phyloP scores from a whole-genome alignment of 2,329 filamentous ascomycete species.

The Pseudogymnoascus sp. region DNA sequence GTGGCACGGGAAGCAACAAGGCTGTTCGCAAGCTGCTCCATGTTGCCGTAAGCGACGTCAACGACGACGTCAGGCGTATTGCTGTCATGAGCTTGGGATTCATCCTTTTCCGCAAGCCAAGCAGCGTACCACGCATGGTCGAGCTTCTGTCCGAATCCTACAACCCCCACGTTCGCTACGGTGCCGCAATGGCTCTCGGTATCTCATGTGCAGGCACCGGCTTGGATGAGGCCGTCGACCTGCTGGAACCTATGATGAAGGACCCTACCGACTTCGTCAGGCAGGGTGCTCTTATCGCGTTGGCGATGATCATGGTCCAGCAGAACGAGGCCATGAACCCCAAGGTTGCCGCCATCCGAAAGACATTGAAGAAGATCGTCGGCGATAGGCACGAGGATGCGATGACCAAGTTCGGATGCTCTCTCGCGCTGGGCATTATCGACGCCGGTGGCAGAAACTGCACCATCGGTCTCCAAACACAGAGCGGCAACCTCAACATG shows the following conservation, averaged over 20 bases:
- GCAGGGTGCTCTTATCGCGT: slow-evolving; percentile 86
- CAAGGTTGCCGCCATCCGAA: slow-evolving; percentile 83
- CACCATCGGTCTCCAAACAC: slow-evolving; percentile 94
- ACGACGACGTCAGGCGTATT: slow-evolving; percentile 90
- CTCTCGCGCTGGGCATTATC: slow-evolving; percentile 90
- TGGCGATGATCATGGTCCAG: slow-evolving; percentile 99
- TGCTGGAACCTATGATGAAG: slow-evolving; percentile 98
- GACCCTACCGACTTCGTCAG: slow-evolving; percentile 97
- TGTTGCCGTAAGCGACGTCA: slow-evolving; percentile 94
- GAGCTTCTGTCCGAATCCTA: slow-evolving; percentile 97
- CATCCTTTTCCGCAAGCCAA: slow-evolving; percentile 95
- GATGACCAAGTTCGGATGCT: slow-evolving; percentile 97
- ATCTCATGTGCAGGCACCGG: slow-evolving; percentile 97
- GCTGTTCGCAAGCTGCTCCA: slow-evolving; percentile 93
- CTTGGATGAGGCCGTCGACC: slow-evolving; percentile 88
- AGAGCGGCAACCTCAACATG: slow-evolving; percentile 98
- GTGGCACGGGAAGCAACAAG: slow-evolving; percentile 96
- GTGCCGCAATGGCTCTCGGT: slow-evolving; percentile 94
- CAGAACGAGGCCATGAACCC: slow-evolving; percentile 99
- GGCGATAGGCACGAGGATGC: slow-evolving; percentile 94
- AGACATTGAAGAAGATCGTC: slow-evolving; percentile 89
- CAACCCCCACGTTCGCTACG: slow-evolving; percentile 96
- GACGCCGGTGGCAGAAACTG: slow-evolving; percentile 97
- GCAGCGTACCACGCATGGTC: slow-evolving; percentile 96
- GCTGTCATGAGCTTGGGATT: slow-evolving; percentile 98